Evolutionary conservation across 495 filamentous ascomycete species (phyloP), one percentile per base, ranked within the genome.

Genomic region (Xylaria venustula): DNA sequence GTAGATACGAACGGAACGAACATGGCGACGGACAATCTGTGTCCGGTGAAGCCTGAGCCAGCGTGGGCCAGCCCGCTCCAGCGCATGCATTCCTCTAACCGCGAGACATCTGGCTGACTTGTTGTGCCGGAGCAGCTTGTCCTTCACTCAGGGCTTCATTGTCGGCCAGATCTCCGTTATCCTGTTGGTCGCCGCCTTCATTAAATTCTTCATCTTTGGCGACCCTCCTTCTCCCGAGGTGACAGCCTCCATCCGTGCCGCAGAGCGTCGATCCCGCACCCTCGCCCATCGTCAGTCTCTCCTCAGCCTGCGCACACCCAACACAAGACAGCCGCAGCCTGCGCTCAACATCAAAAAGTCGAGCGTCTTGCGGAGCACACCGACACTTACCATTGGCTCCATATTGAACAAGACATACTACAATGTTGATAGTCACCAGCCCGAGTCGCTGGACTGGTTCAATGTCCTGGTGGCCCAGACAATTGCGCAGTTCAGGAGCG

Each of bases 161-260:
- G 81, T 97, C 49, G 94, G 94, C 47, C 94, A 98, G 73, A 81
- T 98, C 58, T 94, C 91, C 30, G 87, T 98, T 28, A 88, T 96
- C 3, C 79, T 98, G 26, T 77, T 98, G 56, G 85, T 98, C 60
- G 91, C 91, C 50, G 88, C 88, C 64, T 98, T 98, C 79, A 98
- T 98, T 75, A 96, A 96, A 75, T 98, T 97, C 85, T 98, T 98
- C 86, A 97, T 98, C 74, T 98, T 98, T 67, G 94, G 94, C 67
- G 93, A 98, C 69, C 83, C 90, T 26, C 91, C 93, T 0, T 89
- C 88, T 1, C 83, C 91, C 41, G 92, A 94, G 45, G 86, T 88
- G 30, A 84, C 86, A 2, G 86, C 87, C 11, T 72, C 87, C 6
- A 72, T 83, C 45, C 87, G 88, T 49, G 88, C 89, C 23, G 83